Evolutionary conservation across 2,329 filamentous ascomycete genomes (phyloP), one percentile per base, ranked within the genome.

Genomic region (Apiospora koreana): DNA sequence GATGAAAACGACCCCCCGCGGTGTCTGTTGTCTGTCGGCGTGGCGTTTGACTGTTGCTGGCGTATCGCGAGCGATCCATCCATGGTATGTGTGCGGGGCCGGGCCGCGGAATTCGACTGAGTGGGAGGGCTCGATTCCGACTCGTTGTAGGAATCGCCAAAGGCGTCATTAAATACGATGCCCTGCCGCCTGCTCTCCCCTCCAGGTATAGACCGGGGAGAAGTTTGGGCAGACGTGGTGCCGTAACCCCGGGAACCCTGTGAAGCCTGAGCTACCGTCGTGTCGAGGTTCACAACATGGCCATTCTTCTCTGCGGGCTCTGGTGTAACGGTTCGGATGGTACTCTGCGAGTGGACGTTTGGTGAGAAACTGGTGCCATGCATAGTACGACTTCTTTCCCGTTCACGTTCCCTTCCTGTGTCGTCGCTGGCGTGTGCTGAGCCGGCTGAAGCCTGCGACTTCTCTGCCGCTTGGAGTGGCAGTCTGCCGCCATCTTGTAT

Each of bases 1-100:
- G 91, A 91, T 74, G 92, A 91, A 75, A 94, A 88, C 38, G 92
- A 94, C 67, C 92, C 91, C 58, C 94, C 88, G 68, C 92, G 87
- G 75, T 91, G 88, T 68, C 92, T 87, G 74, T 82, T 85, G 71
- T 89, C 87, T 45, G 78, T 71, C 4, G 79, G 77, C 45, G 81
- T 76, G 16, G 81, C 77, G 23, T 78, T 79, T 68, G 77, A 71
- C 65, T 86, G 83, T 69, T 83, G 83, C 69, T 83, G 85, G 50
- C 87, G 84, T 77, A 86, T 82, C 45, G 76, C 74, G 41, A 79
- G 70, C 46, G 86, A 82, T 58, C 85, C 84, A 74, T 90, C 88
- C 82, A 90, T 84, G 18, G 88, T 90, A 72, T 87, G 85, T 3
- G 87, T 90, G 71, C 88, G 84, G 43, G 87, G 86, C 62, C 88